phyloP scores from a whole-genome alignment of 1,284 basidiomycete species.

The Tremellales sp. region DNA sequence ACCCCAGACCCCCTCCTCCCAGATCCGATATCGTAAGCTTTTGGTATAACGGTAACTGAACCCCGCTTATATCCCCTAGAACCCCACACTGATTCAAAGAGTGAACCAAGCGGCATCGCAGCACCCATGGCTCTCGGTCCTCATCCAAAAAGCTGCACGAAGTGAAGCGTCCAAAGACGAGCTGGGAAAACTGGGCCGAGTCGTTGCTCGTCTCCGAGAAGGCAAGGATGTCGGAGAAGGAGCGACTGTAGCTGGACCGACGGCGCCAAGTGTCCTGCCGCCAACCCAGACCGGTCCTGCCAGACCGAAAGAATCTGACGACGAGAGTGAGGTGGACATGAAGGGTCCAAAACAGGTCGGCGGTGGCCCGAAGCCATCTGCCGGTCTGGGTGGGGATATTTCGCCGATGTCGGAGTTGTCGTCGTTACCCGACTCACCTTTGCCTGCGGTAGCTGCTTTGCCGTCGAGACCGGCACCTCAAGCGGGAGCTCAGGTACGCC shows the following conservation, averaged over 20 bases:
- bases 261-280: constrained; percentile 1
- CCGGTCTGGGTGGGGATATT: no score
- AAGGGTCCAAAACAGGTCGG: constrained; percentile 35
- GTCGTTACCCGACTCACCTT: neutral
- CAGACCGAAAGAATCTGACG: neutral
- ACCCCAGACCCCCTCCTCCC: constrained; percentile 4
- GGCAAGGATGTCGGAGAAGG: constrained; percentile 29
- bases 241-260: neutral
- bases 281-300: neutral
- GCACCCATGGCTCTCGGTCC: constrained; percentile 38
- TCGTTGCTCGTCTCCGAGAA: constrained; percentile 34
- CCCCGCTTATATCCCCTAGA: constrained; percentile 3
- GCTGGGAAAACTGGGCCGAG: constrained; percentile 38
- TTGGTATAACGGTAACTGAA: neutral
- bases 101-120: constrained; percentile 42
- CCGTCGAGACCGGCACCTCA: neutral
- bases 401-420: no score
- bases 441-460: neutral
- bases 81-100: constrained; percentile 35
- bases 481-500: neutral
- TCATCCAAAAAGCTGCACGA: constrained; percentile 47
- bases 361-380: constrained; percentile 25
- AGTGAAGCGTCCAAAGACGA: constrained; percentile 41
- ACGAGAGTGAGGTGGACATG: constrained; percentile 34
- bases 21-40: constrained; percentile 15